These are phyloP conservation scores for Echinochloa phyllopogon DNA, from an alignment of 176 grass and related monocot genomes.

Conservation along the genomic window DNA sequence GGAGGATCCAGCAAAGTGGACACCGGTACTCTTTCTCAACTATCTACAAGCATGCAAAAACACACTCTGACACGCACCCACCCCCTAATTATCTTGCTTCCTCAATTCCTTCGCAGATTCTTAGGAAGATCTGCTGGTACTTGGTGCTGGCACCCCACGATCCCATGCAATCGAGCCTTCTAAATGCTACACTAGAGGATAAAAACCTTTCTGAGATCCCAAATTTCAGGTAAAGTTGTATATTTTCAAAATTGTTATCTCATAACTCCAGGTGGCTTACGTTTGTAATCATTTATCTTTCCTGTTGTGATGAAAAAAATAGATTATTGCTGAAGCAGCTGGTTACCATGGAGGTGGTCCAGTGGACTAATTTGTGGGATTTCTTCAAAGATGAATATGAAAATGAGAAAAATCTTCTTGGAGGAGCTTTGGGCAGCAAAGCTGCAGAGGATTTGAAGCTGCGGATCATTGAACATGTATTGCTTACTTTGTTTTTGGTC, in stretches of 20 bases:
- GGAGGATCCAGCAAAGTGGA: constrained; percentile 83
- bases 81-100: background rate
- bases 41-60: background rate
- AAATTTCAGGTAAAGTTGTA: constrained; percentile 66
- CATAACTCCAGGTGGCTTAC: background rate
- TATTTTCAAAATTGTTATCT: constrained; percentile 6
- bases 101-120: constrained; percentile 57
- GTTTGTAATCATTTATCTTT: background rate
- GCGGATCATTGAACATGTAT: constrained; percentile 92
- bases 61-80: background rate
- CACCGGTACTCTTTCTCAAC: constrained; percentile 56
- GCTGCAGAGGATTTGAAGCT: constrained; percentile 88
- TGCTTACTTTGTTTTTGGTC: background rate
- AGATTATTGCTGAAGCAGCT: constrained; percentile 82
- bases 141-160: constrained; percentile 82
- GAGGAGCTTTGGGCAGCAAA: constrained; percentile 76
- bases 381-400: constrained; percentile 76
- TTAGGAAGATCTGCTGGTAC: constrained; percentile 98
- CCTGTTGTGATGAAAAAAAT: constrained; percentile 24
- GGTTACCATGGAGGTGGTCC: constrained; percentile 96
- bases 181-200: constrained; percentile 88
- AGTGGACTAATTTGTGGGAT: constrained; percentile 88
- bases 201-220: constrained; percentile 94
- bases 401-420: constrained; percentile 82
- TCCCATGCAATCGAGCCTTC: constrained; percentile 95